A percentile compares a stretch with the other conserved stretches of the same genome.
Evolutionary conservation across 1,284 basidiomycete genomes (phyloP).

Genomic region (Mycena sp.): DNA sequence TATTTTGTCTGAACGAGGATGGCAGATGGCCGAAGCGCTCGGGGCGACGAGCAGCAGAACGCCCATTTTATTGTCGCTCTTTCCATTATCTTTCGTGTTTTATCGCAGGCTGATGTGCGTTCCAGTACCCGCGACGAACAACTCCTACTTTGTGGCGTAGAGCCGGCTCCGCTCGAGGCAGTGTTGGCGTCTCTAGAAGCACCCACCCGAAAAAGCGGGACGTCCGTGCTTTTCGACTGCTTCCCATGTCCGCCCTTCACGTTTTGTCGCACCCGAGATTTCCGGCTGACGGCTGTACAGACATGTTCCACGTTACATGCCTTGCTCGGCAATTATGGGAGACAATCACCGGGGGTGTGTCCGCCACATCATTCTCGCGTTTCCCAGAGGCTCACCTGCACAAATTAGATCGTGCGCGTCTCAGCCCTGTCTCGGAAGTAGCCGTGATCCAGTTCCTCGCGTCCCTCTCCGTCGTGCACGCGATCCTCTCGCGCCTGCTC

Average conservation of each 20-base stretch:
- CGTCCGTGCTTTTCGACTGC: no score
- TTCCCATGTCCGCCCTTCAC: background rate
- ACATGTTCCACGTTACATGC: background rate
- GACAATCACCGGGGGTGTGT: constrained; percentile 1
- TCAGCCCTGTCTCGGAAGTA: constrained; percentile 8
- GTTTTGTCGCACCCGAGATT: background rate
- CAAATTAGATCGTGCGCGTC: constrained; percentile 6
- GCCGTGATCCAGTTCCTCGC: constrained; percentile 6
- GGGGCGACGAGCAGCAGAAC: background rate
- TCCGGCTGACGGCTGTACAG: background rate
- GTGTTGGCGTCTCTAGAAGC: no score
- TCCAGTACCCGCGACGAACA: no score
- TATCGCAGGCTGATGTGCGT: no score
- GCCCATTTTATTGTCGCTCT: no score
- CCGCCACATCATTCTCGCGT: background rate
- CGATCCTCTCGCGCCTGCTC: background rate
- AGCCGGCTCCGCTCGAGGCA: no score
- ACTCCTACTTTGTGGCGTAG: no score
- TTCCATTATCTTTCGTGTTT: no score
- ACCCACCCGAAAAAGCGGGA: no score
- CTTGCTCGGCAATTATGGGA: constrained; percentile 1
- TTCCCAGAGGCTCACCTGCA: background rate
- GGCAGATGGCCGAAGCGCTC: background rate
- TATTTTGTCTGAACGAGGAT: no score
- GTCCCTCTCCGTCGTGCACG: constrained; percentile 1